Conservation (phyloP, 2,329 filamentous ascomycete species). For the Penicillium rolfsii region DNA sequence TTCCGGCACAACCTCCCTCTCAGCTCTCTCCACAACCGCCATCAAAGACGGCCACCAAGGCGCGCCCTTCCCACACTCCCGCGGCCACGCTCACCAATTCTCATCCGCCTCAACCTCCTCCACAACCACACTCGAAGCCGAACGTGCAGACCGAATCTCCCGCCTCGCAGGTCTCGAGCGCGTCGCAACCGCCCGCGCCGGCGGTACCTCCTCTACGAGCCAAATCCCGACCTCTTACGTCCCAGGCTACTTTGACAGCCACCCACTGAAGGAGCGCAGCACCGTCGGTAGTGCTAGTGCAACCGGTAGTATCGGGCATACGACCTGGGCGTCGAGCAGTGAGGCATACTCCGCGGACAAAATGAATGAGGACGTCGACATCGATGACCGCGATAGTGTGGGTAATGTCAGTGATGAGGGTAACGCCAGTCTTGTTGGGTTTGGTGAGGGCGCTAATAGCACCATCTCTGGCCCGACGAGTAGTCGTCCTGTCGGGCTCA, state of each 20-base stretch:
- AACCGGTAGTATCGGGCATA: conserved; percentile 70
- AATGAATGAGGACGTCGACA: conserved; percentile 68
- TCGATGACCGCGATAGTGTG: conserved; percentile 61
- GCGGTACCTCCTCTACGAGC: conserved; percentile 35
- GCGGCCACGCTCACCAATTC: conserved; percentile 56
- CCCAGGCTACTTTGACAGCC: conserved; percentile 78
- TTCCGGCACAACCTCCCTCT: conserved; percentile 88
- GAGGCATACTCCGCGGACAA: conserved; percentile 60
- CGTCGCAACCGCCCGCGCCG: conserved; percentile 72
- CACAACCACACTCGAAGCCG: conserved; percentile 79
- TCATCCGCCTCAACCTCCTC: conserved; percentile 62
- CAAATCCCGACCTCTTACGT: conserved; percentile 47
- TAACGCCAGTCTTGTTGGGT: conserved; percentile 81
- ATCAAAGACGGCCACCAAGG: conserved; percentile 96
- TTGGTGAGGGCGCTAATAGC: conserved; percentile 87
- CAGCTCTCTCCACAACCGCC: conserved; percentile 86
- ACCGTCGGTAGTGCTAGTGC: conserved; percentile 91
- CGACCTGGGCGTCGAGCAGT: conserved; percentile 69
- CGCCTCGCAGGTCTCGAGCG: conserved; percentile 90
- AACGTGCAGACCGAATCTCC: conserved; percentile 92
- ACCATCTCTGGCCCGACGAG: conserved; percentile 77
- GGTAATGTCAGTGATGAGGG: conserved; percentile 86
- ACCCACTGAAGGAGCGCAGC: conserved; percentile 75
- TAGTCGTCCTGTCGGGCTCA: conserved; percentile 61
- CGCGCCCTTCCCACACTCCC: conserved; percentile 65